Conservation (phyloP, 176 grass and related monocot species). For the Otatea glauca region DNA sequence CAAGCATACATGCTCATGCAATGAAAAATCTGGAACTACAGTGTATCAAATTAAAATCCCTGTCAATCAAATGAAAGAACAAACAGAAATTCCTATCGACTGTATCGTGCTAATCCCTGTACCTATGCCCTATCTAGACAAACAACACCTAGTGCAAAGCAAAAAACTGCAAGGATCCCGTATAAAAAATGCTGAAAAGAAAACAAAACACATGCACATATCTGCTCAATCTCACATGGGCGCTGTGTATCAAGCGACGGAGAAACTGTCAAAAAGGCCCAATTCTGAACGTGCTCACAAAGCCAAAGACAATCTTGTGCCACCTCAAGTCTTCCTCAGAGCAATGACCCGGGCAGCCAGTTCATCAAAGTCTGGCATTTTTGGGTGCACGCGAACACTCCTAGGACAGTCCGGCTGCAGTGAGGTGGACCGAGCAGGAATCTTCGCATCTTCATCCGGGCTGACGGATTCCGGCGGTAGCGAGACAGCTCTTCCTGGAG, state of each 20-base stretch:
- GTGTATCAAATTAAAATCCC: constrained; percentile 21
- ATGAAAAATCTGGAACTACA: constrained; percentile 6
- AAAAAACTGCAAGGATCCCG: constrained; percentile 1
- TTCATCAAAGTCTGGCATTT: constrained; percentile 65
- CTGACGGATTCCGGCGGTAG: constrained; percentile 25
- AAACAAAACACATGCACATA: constrained; percentile 21
- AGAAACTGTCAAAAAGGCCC: neutral
- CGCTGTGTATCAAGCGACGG: neutral
- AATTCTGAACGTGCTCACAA: constrained; percentile 36
- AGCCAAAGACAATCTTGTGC: neutral
- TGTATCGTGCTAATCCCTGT: constrained; percentile 33
- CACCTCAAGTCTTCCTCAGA: constrained; percentile 50
- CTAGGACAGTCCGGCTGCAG: constrained; percentile 34
- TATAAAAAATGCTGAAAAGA: neutral
- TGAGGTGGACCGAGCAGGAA: constrained; percentile 47
- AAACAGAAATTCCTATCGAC: constrained; percentile 28
- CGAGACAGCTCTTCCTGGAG: constrained; percentile 50
- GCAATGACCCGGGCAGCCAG: constrained; percentile 61
- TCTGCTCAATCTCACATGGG: constrained; percentile 3
- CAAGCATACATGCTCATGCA: neutral
- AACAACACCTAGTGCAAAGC: neutral
- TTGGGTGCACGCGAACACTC: constrained; percentile 54
- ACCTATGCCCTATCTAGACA: constrained; percentile 33
- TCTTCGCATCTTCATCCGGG: constrained; percentile 3
- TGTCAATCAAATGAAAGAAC: constrained; percentile 16